Evolutionary conservation across 2,329 filamentous ascomycete species (phyloP).

Genomic region (Penicillium palitans): DNA sequence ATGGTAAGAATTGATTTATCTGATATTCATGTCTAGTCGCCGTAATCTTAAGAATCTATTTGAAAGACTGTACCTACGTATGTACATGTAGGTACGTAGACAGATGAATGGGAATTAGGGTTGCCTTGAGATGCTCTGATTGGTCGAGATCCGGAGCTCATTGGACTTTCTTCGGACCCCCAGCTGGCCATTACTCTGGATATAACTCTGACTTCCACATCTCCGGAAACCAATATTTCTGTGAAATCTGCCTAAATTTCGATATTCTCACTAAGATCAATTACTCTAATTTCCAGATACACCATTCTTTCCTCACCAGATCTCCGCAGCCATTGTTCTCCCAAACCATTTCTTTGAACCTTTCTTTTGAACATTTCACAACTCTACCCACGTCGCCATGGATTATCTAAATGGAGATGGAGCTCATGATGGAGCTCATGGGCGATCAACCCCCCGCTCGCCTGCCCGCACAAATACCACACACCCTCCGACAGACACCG

Average conservation of each 20-base stretch:
- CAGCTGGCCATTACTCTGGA: not conserved
- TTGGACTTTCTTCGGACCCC: conserved; percentile 2
- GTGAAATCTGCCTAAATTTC: not conserved
- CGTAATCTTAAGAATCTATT: not conserved
- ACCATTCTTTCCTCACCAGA: not conserved
- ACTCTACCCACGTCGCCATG: not conserved
- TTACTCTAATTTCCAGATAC: not conserved
- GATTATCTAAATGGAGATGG: conserved; percentile 1
- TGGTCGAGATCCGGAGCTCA: conserved; percentile 10
- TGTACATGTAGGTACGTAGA: not conserved
- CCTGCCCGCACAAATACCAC: conserved; percentile 1
- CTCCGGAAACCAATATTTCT: not conserved
- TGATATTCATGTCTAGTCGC: not conserved
- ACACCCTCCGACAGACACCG: not conserved
- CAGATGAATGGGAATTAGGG: conserved; percentile 3
- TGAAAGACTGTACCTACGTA: not conserved
- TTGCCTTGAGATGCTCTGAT: conserved; percentile 2
- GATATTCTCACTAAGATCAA: not conserved
- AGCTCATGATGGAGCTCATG: not conserved
- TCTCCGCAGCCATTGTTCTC: not conserved
- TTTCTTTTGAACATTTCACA: not conserved
- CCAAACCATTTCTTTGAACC: not conserved
- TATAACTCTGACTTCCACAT: conserved; percentile 5
- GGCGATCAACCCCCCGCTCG: not conserved
- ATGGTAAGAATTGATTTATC: not conserved